Conservation (phyloP, 768 basidiomycete genomes). For the Phanerochaete sordida region DNA sequence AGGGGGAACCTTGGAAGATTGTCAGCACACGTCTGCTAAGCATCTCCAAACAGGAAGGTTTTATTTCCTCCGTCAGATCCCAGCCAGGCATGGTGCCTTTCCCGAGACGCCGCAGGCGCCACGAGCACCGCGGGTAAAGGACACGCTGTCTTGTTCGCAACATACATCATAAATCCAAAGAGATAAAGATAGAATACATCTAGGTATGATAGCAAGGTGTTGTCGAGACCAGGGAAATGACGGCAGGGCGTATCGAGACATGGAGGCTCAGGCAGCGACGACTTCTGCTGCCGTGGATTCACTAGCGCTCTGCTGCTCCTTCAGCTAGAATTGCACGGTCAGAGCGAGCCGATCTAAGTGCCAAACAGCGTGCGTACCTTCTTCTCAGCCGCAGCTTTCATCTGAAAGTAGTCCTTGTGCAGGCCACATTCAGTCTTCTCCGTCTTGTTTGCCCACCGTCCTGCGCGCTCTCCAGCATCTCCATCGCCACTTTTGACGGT, state of each 20-base stretch:
- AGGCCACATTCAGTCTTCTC: slow-evolving; percentile 94
- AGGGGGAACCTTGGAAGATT: slow-evolving; percentile 2
- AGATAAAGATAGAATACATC: background rate
- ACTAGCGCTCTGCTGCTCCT: slow-evolving; percentile 6
- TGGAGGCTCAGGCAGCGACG: background rate
- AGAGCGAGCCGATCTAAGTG: background rate
- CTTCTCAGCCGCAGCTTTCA: slow-evolving; percentile 55
- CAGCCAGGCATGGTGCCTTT: background rate
- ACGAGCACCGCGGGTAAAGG: background rate
- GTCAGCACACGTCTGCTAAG: background rate
- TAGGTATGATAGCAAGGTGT: background rate
- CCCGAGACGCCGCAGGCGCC: background rate
- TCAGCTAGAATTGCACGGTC: background rate
- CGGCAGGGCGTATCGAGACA: background rate
- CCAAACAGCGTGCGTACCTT: slow-evolving; percentile 15
- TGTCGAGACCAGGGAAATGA: background rate
- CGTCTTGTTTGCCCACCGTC: slow-evolving; percentile 84
- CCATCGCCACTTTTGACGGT: slow-evolving; percentile 70
- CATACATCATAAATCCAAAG: background rate
- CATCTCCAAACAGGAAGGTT: background rate
- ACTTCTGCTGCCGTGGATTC: background rate
- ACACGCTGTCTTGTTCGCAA: background rate
- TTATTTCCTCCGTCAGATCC: background rate
- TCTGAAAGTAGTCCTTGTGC: slow-evolving; percentile 85
- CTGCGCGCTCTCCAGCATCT: slow-evolving; percentile 77